Evolutionary conservation across 2,329 filamentous ascomycete genomes (phyloP), one percentile per base, ranked within the genome.

Genomic region (Sordariomycetes sp.): DNA sequence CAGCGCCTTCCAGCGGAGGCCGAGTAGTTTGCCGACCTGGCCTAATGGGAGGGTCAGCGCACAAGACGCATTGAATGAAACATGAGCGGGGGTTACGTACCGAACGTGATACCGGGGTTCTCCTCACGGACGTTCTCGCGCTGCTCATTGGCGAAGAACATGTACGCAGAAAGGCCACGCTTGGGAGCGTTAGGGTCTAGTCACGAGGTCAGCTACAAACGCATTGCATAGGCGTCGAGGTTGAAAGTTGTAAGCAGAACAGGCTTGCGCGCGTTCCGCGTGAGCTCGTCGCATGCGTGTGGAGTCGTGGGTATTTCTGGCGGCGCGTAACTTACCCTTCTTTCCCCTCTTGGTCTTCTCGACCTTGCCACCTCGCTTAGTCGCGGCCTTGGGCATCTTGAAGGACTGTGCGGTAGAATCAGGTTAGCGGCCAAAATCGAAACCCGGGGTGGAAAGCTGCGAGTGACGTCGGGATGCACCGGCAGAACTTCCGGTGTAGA

Each of bases 91-190:
- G 45, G 22, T 2, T 4, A 45, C 56, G 65, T 81, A 86, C 90
- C 94, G 76, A 99, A 99, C 65, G 87, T 87, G 77, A 97, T 96
- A 67, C 91, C 92, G 45, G 92, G 92, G 82, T 97, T 97, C 76
- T 97, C 92, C 72, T 96, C 90, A 67, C 94, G 90, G 66, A 99
- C 94, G 74, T 94, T 95, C 71, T 97, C 92, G 66, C 94, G 91
- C 78, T 96, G 90, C 77, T 97, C 94, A 70, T 97, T 97, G 84
- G 94, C 94, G 73, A 97, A 99, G 87, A 97, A 97, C 94, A 99
- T 99, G 85, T 99, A 99, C 62, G 94, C 94, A 57, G 94, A 97
- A 55, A 99, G 89, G 79, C 92, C 94, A 76, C 94, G 90, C 90
- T 97, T 99, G 73, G 94, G 94, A 60, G 91, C 92, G 76, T 96